Percentiles rank a stretch among this genome's conserved stretches.
phyloP scores from a whole-genome alignment of 805 yeast genomes.

The Candida verbasci region DNA sequence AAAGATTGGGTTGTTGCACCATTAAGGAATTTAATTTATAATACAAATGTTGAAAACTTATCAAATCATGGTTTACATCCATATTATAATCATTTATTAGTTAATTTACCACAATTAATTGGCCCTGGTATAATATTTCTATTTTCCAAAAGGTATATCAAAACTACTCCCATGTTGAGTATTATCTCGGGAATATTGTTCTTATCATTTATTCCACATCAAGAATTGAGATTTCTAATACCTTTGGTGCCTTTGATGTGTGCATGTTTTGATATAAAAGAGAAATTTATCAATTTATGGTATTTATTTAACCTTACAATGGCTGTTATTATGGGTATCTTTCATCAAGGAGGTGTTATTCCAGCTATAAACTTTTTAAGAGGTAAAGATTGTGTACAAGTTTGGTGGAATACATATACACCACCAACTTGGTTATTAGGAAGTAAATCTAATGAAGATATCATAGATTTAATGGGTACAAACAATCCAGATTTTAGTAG shows the following conservation, averaged over 20 bases:
- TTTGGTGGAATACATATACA: conserved; percentile 94
- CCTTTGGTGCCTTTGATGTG: conserved; percentile 74
- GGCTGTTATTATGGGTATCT: conserved; percentile 66
- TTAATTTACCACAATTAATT: conserved; percentile 73
- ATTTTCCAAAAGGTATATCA: conserved; percentile 38
- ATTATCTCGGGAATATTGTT: conserved; percentile 56
- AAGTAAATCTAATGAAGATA: conserved; percentile 10
- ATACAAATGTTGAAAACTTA: conserved; percentile 54
- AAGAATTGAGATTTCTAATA: conserved; percentile 81
- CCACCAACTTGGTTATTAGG: conserved; percentile 87
- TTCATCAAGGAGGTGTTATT: conserved; percentile 89
- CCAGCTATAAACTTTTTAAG: conserved; percentile 51
- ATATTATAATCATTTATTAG: conserved; percentile 63
- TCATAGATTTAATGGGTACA: conserved; percentile 52
- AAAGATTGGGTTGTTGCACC: conserved; percentile 59
- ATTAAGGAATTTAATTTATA: conserved; percentile 70
- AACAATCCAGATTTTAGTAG: background rate
- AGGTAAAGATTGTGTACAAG: conserved; percentile 26
- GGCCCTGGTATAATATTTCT: conserved; percentile 67
- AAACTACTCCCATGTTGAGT: conserved; percentile 55
- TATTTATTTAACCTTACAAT: conserved; percentile 56
- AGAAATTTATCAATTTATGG: conserved; percentile 41
- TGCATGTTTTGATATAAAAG: conserved; percentile 47
- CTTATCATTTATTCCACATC: conserved; percentile 81
- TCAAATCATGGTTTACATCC: conserved; percentile 82